Conservation (phyloP, 371 early-diverging fungal species). For the Lichtheimia ramosa region DNA sequence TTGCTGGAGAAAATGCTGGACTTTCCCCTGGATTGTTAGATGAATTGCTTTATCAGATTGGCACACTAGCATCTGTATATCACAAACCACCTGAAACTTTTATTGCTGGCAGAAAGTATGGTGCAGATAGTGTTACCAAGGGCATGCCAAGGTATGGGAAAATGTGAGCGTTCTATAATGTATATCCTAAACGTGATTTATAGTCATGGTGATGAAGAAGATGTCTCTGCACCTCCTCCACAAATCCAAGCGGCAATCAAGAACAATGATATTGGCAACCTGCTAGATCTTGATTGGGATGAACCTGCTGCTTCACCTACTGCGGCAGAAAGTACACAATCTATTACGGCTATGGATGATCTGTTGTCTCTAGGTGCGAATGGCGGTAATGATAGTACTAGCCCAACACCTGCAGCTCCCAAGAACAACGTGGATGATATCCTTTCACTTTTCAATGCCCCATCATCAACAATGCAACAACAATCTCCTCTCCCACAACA, state of each 20-base stretch:
- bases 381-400: slow-evolving; percentile 7
- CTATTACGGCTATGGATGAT: slow-evolving; percentile 18
- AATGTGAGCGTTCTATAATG: neutral
- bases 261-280: slow-evolving; percentile 55
- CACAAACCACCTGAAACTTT: slow-evolving; percentile 88
- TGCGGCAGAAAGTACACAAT: slow-evolving; percentile 16
- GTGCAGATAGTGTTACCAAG: slow-evolving; percentile 58
- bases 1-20: slow-evolving; percentile 80
- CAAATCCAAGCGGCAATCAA: slow-evolving; percentile 55
- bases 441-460: slow-evolving; percentile 31
- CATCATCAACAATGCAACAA: slow-evolving; percentile 10
- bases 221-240: slow-evolving; percentile 52
- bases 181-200: neutral
- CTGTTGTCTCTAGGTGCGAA: slow-evolving; percentile 31
- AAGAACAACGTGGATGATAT: slow-evolving; percentile 35
- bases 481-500: slow-evolving; percentile 10
- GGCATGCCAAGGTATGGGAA: slow-evolving; percentile 48
- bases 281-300: slow-evolving; percentile 55
- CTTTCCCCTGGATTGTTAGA: slow-evolving; percentile 83
- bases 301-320: slow-evolving; percentile 37
- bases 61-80: slow-evolving; percentile 89
- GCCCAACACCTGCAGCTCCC: neutral
- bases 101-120: slow-evolving; percentile 66
- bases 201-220: slow-evolving; percentile 55
- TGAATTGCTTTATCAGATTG: slow-evolving; percentile 85